Evolutionary conservation across 1,284 basidiomycete genomes (phyloP), one percentile per base, ranked within the genome.

Genomic region (Cystobasidiaceae sp.): DNA sequence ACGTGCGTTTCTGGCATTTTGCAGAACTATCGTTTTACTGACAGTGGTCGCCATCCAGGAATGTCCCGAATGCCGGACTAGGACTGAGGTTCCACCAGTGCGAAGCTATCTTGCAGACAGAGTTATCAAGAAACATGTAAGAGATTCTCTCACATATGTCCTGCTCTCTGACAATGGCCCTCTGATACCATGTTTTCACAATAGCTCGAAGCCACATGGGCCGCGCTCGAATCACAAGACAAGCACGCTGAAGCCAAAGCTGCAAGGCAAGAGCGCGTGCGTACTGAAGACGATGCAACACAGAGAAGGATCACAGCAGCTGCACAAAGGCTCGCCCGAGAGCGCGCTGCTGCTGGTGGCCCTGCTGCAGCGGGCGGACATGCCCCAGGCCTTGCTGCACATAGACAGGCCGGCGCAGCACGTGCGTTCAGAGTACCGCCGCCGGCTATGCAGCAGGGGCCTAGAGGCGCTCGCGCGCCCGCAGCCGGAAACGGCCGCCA

Each of bases 51-150:
- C n/a, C 9, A 39, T 21, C 4, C 25, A 60, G 43, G 64, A 51
- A 21, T 66, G 64, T 51, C 64, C 64, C 9, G 54, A 9, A n/a
- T 66, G 64, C 27, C 32, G 56, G 7, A 46, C 44, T 7, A 37
- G n/a, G 37, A 51, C 41, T 30, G 41, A 32, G 25, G 33, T 15
- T 1, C 23, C 27, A 15, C 63, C 64, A 8, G 44, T 46, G 32
- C 44, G 64, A 27, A 51, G 55, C 48, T 51, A 59, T 34, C 19
- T 52, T 28, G 44, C 49, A 11, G 64, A 66, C 23, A 19, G 44
- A 13, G 30, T 66, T 28, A 59, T 59, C 56, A 52, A 66, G 64
- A 59, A 66, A 34, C 46, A 66, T 43, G 48, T 55, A 37, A 21
- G 56, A 33, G 6, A 1, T 19, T 4, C 34, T 15, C 2, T 19